Evolutionary conservation across 2,329 filamentous ascomycete species (phyloP).

Genomic region (Byssoonygena ceratinophila): DNA sequence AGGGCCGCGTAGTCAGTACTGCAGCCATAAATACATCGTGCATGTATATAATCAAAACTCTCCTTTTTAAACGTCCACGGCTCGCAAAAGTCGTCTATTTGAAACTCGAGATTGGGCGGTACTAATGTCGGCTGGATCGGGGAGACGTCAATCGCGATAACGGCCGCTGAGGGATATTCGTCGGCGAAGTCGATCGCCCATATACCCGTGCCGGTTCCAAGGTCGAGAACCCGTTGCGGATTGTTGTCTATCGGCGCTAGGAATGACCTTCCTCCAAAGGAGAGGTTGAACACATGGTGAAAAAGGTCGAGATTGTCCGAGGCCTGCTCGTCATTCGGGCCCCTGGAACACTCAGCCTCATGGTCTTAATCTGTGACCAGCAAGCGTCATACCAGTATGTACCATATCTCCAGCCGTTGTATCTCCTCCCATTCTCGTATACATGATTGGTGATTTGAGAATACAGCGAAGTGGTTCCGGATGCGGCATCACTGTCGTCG

Average conservation of each 20-base stretch:
- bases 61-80: constrained; percentile 18
- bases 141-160: not conserved
- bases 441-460: constrained; percentile 20
- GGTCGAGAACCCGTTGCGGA: constrained; percentile 38
- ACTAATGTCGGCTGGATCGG: constrained; percentile 13
- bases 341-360: constrained; percentile 1
- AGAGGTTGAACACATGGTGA: constrained; percentile 24
- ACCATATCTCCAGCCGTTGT: constrained; percentile 22
- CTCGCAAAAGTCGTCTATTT: constrained; percentile 21
- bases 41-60: constrained; percentile 21
- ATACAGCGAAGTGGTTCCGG: constrained; percentile 18
- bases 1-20: constrained; percentile 19
- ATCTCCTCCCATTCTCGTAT: constrained; percentile 21
- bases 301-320: constrained; percentile 30
- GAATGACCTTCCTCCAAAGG: constrained; percentile 24
- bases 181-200: constrained; percentile 26
- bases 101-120: constrained; percentile 20
- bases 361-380: not conserved
- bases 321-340: constrained; percentile 29
- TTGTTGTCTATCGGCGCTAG: constrained; percentile 28
- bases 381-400: constrained; percentile 11
- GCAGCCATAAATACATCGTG: constrained; percentile 14
- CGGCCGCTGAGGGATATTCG: not conserved
- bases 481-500: constrained; percentile 1
- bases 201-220: constrained; percentile 41